phyloP scores from a whole-genome alignment of 768 basidiomycete species.

The Pleurotus eryngii region DNA sequence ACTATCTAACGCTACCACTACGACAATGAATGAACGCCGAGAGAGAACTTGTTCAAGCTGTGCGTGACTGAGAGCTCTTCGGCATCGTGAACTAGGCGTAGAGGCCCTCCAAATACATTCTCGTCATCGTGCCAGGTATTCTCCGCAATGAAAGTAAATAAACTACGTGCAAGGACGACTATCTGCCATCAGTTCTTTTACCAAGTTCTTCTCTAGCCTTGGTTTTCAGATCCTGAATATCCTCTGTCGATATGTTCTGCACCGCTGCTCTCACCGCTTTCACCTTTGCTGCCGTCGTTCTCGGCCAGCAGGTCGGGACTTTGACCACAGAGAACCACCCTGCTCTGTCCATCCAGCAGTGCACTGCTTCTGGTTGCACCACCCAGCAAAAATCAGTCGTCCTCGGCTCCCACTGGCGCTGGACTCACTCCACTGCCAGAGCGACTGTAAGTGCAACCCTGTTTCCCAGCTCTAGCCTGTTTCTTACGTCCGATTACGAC shows the following conservation, averaged over 20 bases:
- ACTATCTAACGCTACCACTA: too few species aligned
- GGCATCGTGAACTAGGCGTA: too few species aligned
- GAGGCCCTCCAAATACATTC: too few species aligned
- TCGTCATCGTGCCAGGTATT: too few species aligned
- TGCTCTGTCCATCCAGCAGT: conserved; percentile 26
- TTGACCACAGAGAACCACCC: conserved; percentile 34
- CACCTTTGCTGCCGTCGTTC: conserved; percentile 20
- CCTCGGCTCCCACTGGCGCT: conserved; percentile 39
- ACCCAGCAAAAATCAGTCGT: conserved; percentile 20
- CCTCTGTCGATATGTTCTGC: conserved; percentile 16
- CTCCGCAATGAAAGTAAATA: too few species aligned
- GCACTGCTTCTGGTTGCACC: conserved; percentile 28
- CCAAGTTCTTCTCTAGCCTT: too few species aligned
- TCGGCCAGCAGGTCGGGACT: conserved; percentile 37
- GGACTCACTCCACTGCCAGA: conserved; percentile 25
- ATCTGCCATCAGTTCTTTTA: too few species aligned
- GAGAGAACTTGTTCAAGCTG: too few species aligned
- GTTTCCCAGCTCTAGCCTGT: not conserved
- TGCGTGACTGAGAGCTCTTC: too few species aligned
- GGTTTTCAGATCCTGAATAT: too few species aligned
- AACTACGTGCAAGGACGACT: too few species aligned
- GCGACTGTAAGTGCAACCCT: conserved; percentile 11
- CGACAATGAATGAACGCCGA: too few species aligned
- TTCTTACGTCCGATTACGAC: not conserved
- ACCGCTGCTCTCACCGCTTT: conserved; percentile 14